Percentiles rank a stretch among this genome's conserved stretches.
phyloP scores from a whole-genome alignment of 2,329 filamentous ascomycete species.

The Pseudogymnoascus sp. region DNA sequence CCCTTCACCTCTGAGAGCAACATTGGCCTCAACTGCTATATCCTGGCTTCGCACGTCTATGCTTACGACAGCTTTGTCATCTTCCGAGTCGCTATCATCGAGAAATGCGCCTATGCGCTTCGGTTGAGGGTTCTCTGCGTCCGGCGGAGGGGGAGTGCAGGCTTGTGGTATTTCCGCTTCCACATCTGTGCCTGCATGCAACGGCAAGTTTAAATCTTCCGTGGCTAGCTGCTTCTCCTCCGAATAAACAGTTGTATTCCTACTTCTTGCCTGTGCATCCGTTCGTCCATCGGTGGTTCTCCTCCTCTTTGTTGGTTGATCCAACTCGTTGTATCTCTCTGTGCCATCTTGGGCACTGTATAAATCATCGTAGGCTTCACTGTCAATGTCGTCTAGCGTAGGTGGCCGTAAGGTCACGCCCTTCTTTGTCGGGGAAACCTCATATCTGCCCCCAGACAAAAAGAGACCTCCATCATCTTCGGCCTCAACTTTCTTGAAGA shows the following conservation, averaged over 20 bases:
- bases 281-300: constrained; percentile 25
- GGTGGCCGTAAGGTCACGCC: constrained; percentile 9
- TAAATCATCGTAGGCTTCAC: constrained; percentile 21
- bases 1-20: constrained; percentile 14
- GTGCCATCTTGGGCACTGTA: constrained; percentile 18
- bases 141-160: constrained; percentile 17
- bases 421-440: constrained; percentile 22
- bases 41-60: constrained; percentile 18
- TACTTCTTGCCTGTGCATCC: not conserved
- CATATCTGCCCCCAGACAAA: constrained; percentile 29
- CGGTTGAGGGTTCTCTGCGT: constrained; percentile 24
- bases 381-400: constrained; percentile 13
- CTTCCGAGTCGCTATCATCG: constrained; percentile 57
- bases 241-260: not conserved
- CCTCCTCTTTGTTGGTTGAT: constrained; percentile 34
- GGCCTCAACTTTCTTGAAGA: constrained; percentile 61
- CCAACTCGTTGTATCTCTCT: constrained; percentile 35
- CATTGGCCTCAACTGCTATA: constrained; percentile 15
- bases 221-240: not conserved
- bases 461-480: constrained; percentile 51
- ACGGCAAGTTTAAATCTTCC: constrained; percentile 18
- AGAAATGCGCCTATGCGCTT: constrained; percentile 54
- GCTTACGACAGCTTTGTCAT: constrained; percentile 23
- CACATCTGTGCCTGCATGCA: constrained; percentile 19
- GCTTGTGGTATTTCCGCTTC: not conserved